Base-by-base conservation (phyloP, 345 rosid genomes). In the Mangifera indica region DNA sequence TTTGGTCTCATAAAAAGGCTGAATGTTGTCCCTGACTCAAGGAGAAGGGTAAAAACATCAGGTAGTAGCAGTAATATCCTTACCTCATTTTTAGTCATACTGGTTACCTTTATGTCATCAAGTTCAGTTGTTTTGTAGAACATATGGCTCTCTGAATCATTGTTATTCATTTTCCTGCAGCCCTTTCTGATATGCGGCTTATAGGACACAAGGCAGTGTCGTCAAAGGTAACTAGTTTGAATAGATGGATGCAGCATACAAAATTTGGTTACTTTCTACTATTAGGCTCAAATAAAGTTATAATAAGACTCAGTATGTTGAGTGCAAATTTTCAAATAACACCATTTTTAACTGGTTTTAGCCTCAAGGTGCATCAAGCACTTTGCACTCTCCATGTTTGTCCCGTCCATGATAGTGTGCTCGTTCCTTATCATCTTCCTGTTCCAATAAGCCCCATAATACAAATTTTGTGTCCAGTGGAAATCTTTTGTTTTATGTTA, bases 1-100 rank as follows among this genome's bases (percentile, higher is more conserved):
- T 89, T 89, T 82, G 75, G 87, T 68, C 86, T 83, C 60, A 95
- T 92, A 76, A 87, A 87, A 84, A 88, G 88, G 88, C 81, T 85
- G 69, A 90, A 82, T 74, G 68, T 76, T 62, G 70, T 76, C 57
- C 92, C 89, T 74, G 96, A 91, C 68, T 72, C 78, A 63, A 79
- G 67, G 82, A 87, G 77, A 83, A 89, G 79, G 76, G 73, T 81
- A 80, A 95, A 86, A 87, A 45, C 75, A 62, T 72, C 97, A 72
- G 81, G 99, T 92, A 87, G 69, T 90, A 69, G 76, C 63, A 67
- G 18, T 57, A 26, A 18, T 61, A 51, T 64, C 62, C 61, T 44
- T 72, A 62, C 66, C 61, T 4, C 46, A 65, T 46, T 24, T 65
- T 1, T 58, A 18, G 34, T 49, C 15, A 12, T 57, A 61, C 56